Percentiles rank a stretch among this genome's conserved stretches.
Evolutionary conservation across 176 grass and related monocot genomes (phyloP).

Genomic region (Puccinellia tenuiflora): DNA sequence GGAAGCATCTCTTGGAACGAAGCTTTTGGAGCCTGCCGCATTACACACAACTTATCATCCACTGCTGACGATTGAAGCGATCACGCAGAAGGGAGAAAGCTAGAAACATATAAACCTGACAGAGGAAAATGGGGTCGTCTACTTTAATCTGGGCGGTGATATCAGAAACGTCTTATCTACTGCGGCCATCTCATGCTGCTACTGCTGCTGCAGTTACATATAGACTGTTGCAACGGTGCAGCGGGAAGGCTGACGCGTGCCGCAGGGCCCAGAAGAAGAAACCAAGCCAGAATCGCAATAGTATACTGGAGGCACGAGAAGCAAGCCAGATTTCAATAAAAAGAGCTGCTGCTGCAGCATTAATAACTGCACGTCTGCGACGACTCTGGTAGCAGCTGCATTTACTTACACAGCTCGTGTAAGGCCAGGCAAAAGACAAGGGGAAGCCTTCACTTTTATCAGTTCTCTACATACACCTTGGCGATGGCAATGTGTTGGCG

Average conservation of each 20-base stretch:
- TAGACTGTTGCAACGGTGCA: conserved; percentile 24
- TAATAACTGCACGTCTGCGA: background rate
- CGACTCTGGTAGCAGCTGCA: background rate
- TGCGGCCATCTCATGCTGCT: conserved; percentile 5
- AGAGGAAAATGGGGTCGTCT: background rate
- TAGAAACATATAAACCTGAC: background rate
- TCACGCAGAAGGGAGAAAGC: background rate
- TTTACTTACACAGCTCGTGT: conserved; percentile 13
- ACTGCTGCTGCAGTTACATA: background rate
- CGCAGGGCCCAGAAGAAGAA: conserved; percentile 25
- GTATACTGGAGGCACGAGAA: background rate
- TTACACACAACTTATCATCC: background rate
- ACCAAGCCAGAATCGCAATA: conserved; percentile 7
- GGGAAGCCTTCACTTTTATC: background rate
- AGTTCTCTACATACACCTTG: background rate
- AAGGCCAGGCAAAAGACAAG: conserved; percentile 16
- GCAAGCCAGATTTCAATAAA: background rate
- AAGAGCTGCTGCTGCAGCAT: background rate
- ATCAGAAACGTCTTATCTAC: conserved; percentile 20
- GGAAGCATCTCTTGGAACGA: background rate
- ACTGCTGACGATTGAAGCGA: background rate
- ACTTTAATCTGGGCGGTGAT: background rate
- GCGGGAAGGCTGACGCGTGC: background rate
- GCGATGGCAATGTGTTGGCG: background rate
- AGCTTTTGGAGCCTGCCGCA: background rate